Percentiles rank a stretch among this genome's conserved stretches.
These are phyloP conservation scores for Murraya koenigii DNA, from an alignment of 345 rosid species.

Conservation along the genomic window DNA sequence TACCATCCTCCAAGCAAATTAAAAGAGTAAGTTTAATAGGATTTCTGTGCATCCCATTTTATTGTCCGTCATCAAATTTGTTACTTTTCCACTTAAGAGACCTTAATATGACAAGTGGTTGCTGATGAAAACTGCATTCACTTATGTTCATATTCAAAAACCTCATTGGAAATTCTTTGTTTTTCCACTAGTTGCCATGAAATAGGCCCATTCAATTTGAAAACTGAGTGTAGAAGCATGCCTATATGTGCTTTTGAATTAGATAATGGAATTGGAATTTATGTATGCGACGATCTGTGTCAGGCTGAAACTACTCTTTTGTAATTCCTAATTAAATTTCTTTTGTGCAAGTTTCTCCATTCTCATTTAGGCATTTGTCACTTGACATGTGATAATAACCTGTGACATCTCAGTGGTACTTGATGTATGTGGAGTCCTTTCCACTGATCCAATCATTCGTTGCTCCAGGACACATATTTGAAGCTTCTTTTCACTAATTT, in stretches of 20 bases:
- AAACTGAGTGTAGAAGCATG: background rate
- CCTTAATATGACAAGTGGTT: background rate
- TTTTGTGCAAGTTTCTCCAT: background rate
- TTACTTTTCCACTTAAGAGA: background rate
- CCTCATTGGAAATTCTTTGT: background rate
- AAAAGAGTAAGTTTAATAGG: background rate
- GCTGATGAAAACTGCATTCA: background rate
- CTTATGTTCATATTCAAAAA: background rate
- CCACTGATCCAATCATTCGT: conserved; percentile 62
- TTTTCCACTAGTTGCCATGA: background rate
- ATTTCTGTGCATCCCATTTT: background rate
- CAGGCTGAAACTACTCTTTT: background rate
- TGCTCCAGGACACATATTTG: conserved; percentile 56
- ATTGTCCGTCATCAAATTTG: background rate
- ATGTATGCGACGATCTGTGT: background rate
- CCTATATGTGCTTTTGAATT: background rate
- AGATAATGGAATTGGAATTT: background rate
- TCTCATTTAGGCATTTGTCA: conserved; percentile 1
- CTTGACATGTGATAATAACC: conserved; percentile 29
- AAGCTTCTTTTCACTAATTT: conserved; percentile 60
- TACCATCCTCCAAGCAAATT: background rate
- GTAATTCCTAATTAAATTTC: background rate
- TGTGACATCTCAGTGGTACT: conserved; percentile 43
- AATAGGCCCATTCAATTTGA: conserved; percentile 5
- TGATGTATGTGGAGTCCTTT: conserved; percentile 35